Percentiles rank a stretch among this genome's conserved stretches.
Conservation (phyloP, 257 asterid genomes). For the Solanum medicagineum region DNA sequence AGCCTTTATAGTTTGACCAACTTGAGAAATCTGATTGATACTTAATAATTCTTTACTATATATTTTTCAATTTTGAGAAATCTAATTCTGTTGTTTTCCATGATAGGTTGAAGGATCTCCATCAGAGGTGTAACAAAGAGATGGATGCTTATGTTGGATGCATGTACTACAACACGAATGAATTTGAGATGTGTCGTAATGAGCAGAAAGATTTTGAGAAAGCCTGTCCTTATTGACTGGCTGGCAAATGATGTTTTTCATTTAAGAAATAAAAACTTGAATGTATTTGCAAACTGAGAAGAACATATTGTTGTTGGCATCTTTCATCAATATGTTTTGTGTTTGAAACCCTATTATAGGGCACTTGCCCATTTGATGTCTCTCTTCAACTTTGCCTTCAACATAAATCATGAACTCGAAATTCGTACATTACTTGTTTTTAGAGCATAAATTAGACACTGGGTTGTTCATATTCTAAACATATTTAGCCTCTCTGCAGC, state of each 20-base stretch:
- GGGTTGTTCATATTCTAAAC: background rate
- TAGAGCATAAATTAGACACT: background rate
- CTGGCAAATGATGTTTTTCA: background rate
- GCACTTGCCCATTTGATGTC: background rate
- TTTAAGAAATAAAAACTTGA: background rate
- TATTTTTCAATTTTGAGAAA: background rate
- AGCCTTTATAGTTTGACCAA: background rate
- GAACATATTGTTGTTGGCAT: background rate
- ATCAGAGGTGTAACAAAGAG: constrained; percentile 81
- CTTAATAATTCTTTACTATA: background rate
- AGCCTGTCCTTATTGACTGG: constrained; percentile 44
- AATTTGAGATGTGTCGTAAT: constrained; percentile 83
- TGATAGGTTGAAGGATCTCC: constrained; percentile 75
- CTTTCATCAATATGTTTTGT: background rate
- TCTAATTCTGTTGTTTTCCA: background rate
- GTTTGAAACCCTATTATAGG: background rate
- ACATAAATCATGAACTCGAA: background rate
- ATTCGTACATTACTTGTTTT: background rate
- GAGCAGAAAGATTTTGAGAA: constrained; percentile 86
- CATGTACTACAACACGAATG: constrained; percentile 88
- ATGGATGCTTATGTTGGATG: constrained; percentile 87
- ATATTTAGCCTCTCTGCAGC: background rate
- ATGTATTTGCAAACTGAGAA: background rate
- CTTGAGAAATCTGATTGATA: background rate
- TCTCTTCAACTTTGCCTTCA: background rate